phyloP scores from a whole-genome alignment of 1,139 yeast species.

The Kodamaea arcana region DNA sequence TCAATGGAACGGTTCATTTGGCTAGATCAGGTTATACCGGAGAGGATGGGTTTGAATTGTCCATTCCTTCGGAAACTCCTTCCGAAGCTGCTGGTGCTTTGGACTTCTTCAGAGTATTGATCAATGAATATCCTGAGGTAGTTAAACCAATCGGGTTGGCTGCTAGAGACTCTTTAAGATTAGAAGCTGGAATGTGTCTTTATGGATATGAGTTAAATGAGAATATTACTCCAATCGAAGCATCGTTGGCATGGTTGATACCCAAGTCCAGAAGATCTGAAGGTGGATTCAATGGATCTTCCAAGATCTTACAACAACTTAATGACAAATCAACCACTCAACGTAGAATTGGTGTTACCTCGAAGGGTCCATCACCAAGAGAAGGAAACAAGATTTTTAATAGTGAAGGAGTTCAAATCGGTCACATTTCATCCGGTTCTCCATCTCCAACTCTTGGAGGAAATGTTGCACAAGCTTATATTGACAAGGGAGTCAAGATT shows the following conservation, averaged over 20 bases:
- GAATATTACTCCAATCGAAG: constrained; percentile 81
- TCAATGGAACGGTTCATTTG: constrained; percentile 50
- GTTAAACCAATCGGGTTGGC: constrained; percentile 91
- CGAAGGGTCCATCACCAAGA: constrained; percentile 92
- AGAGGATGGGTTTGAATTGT: constrained; percentile 94
- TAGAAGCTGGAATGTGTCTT: constrained; percentile 98
- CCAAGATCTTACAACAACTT: constrained; percentile 65
- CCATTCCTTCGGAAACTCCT: constrained; percentile 57
- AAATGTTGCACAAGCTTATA: constrained; percentile 89
- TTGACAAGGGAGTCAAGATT: constrained; percentile 69
- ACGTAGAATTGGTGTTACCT: constrained; percentile 70
- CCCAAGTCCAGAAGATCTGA: constrained; percentile 69
- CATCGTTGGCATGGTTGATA: constrained; percentile 83
- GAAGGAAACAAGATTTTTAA: constrained; percentile 66
- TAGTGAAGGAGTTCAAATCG: constrained; percentile 50
- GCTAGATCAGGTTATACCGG: constrained; percentile 98
- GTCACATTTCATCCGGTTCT: constrained; percentile 83
- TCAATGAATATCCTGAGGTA: constrained; percentile 50
- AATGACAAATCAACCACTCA: constrained; percentile 56
- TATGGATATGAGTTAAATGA: constrained; percentile 90
- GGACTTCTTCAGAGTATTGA: constrained; percentile 58
- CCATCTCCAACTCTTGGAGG: constrained; percentile 84
- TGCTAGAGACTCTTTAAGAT: constrained; percentile 89
- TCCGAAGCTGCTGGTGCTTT: constrained; percentile 43
- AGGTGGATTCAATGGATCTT: constrained; percentile 69